These are phyloP conservation scores for Ailanthus altissimus DNA, from an alignment of 345 rosid species.

Conservation along the genomic window DNA sequence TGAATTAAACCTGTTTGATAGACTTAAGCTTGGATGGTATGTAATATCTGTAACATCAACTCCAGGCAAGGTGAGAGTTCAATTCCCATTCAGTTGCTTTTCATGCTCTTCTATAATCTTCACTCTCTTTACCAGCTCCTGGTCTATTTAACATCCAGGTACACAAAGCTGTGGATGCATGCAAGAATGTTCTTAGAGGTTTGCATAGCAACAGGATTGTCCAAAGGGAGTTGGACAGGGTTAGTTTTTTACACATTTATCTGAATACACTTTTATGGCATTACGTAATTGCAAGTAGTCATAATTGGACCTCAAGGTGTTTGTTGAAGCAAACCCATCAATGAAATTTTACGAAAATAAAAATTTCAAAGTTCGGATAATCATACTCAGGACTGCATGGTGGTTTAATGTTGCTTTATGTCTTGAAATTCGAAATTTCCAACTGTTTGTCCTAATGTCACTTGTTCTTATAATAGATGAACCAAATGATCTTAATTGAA, in stretches of 20 bases:
- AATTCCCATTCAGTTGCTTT: constrained; percentile 21
- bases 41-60: constrained; percentile 98
- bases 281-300: too few species aligned
- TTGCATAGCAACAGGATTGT: constrained; percentile 81
- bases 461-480: too few species aligned
- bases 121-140: constrained; percentile 25
- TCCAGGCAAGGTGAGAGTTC: constrained; percentile 76
- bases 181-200: constrained; percentile 96
- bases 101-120: constrained; percentile 10
- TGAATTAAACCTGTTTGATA: constrained; percentile 92
- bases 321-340: too few species aligned
- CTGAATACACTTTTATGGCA: not conserved
- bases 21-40: constrained; percentile 98
- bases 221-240: constrained; percentile 94
- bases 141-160: constrained; percentile 53
- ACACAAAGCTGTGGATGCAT: constrained; percentile 92
- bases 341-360: too few species aligned
- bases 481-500: too few species aligned
- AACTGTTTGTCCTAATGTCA: too few species aligned
- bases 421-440: too few species aligned
- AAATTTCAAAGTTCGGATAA: too few species aligned
- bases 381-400: too few species aligned
- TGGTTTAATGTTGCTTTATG: too few species aligned
- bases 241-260: constrained; percentile 38
- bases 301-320: too few species aligned